Percentiles rank a stretch among this genome's conserved stretches.
Conservation (phyloP, 257 asterid genomes). For the Fraxinus anomala region DNA sequence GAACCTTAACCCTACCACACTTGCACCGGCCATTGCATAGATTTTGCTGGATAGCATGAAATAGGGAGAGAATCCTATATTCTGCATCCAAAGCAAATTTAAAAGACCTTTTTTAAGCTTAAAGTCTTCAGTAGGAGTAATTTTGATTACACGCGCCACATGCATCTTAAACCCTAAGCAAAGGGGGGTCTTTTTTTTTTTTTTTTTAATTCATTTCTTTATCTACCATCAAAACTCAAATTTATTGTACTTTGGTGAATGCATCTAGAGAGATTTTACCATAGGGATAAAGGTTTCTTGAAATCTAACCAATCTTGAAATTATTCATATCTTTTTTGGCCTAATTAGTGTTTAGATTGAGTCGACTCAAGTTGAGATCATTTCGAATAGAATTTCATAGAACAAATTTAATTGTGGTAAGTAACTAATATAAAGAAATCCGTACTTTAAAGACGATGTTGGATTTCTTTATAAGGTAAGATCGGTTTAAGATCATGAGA, state of each 20-base stretch:
- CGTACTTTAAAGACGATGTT: too few relatives aligned
- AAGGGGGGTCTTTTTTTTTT: background rate
- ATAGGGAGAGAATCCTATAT: conserved; percentile 28
- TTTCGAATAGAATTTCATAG: too few relatives aligned
- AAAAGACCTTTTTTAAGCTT: background rate
- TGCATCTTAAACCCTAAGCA: conserved; percentile 18
- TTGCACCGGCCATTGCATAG: conserved; percentile 40
- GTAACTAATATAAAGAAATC: too few relatives aligned
- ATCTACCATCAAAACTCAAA: background rate
- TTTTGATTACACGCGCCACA: conserved; percentile 36
- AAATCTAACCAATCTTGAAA: background rate
- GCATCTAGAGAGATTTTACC: background rate
- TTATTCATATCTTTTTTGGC: too few relatives aligned
- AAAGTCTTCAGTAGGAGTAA: conserved; percentile 31
- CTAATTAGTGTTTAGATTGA: too few relatives aligned
- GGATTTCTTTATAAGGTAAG: too few relatives aligned
- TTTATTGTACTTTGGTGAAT: background rate
- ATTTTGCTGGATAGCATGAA: background rate
- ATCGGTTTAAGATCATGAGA: too few relatives aligned
- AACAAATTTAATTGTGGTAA: too few relatives aligned
- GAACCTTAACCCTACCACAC: conserved; percentile 19
- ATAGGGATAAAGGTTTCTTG: background rate
- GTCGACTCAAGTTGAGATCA: too few relatives aligned
- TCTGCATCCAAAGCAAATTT: conserved; percentile 14
- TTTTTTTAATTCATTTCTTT: background rate